Evolutionary conservation across 169 alveolate species (phyloP), one percentile per base, ranked within the genome.

Genomic region (Eimeria maxima): DNA sequence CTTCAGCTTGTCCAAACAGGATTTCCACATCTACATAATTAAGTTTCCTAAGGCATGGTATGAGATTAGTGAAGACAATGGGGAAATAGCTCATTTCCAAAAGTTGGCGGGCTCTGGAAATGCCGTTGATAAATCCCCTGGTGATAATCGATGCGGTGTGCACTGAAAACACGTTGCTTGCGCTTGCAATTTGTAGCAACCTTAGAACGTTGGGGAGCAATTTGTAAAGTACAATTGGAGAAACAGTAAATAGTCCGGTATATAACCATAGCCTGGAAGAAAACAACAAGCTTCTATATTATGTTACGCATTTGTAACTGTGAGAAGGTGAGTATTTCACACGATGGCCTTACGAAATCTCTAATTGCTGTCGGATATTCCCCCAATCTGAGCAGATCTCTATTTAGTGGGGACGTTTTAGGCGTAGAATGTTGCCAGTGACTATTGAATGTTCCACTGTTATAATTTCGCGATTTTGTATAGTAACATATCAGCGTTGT

Each of bases 1-100:
- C 92, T 55, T 84, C 92, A 80, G 71, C 90, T 42, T 55, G 50
- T 22, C 92, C 92, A 84, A 84, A 84, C 78, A 84, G 42, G 33
- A 84, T 13, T 55, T 84, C 92, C 22, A 55, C 74, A 27, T 84
- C 57, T 13, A 24, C 24, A 18, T 29, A 8, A 22, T 44, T 4
- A 38, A 18, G 3, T 38, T 73, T 33, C 11, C 38, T 24, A 73
- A n/a, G 83, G 53, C 83, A 73, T 38, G 55, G 53, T 4, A 27
- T 5, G 20, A 73, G 6, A 73, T 73, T 16, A 38, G 50, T 73
- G 5, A 38, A 73, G 50, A 33, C 55, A 29, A 73, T 29, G 47
- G 42, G 53, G 29, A 73, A 73, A 0, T 42, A 4, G 55, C 55
- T 2, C 33, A 8, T 38, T 18, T 42, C 83, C 29, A 87, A 27